Conservation (phyloP, 768 basidiomycete genomes). For the Tricholoma sp. region DNA sequence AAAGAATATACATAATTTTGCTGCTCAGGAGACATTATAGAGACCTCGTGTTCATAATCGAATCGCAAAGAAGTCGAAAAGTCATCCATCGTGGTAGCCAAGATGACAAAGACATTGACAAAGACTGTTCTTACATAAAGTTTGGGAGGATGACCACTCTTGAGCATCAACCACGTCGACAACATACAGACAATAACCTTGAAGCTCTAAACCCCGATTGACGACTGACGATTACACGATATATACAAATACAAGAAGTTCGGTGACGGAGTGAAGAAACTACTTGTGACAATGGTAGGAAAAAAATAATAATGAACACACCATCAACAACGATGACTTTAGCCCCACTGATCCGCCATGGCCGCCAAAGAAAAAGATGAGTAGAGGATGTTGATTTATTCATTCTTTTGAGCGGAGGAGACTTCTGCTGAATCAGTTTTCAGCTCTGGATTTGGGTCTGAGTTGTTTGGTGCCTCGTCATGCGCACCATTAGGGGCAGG, state of each 20-base stretch:
- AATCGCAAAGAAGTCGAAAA: too few relatives aligned
- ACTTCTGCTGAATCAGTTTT: conserved; percentile 22
- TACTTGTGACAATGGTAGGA: neutral
- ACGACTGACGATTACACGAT: neutral
- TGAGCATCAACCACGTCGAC: conserved; percentile 25
- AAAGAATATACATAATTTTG: too few relatives aligned
- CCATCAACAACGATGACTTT: neutral
- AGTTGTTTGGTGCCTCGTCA: conserved; percentile 22
- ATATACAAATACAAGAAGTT: conserved; percentile 1
- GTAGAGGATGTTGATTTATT: conserved; percentile 9
- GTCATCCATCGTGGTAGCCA: neutral
- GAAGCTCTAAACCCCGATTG: neutral
- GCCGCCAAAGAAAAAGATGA: conserved; percentile 1
- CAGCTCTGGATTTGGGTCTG: conserved; percentile 21
- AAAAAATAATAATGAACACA: neutral
- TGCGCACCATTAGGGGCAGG: conserved; percentile 19
- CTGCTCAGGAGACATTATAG: too few relatives aligned
- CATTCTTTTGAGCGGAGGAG: conserved; percentile 6
- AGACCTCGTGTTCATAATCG: too few relatives aligned
- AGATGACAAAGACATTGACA: conserved; percentile 40
- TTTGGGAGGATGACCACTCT: conserved; percentile 15
- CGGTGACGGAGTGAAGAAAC: neutral
- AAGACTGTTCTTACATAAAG: conserved; percentile 33
- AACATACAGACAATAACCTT: neutral
- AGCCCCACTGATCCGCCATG: conserved; percentile 1